Percentiles rank a stretch among this genome's conserved stretches.
These are phyloP conservation scores for Leishmania turanica DNA, from an alignment of 208 protist species.

Conservation along the genomic window DNA sequence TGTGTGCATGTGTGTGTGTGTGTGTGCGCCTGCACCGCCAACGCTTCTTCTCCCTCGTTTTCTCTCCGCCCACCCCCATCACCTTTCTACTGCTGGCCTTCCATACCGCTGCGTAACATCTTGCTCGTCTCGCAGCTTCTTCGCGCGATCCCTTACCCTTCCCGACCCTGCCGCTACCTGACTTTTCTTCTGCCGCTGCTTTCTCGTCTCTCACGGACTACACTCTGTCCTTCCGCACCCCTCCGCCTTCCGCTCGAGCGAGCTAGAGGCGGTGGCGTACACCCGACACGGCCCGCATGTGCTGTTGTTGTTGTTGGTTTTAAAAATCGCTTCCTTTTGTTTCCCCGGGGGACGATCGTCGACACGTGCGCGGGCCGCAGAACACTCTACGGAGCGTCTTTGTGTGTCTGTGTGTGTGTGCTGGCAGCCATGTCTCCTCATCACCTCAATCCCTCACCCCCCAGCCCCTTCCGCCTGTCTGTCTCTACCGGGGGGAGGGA, in stretches of 20 bases:
- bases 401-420: neutral
- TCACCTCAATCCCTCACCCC: neutral
- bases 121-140: neutral
- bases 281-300: neutral
- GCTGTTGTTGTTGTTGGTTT: too few species aligned
- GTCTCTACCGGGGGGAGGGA: too few species aligned
- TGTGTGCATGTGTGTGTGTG: too few species aligned
- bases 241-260: neutral
- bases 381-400: neutral
- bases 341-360: neutral
- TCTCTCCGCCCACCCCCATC: too few species aligned
- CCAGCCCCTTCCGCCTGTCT: too few species aligned
- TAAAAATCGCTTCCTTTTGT: neutral
- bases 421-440: neutral
- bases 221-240: neutral
- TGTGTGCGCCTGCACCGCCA: too few species aligned
- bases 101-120: neutral
- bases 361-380: neutral
- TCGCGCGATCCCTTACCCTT: neutral
- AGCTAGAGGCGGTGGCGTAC: neutral
- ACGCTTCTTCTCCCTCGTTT: too few species aligned
- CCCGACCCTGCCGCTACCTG: neutral
- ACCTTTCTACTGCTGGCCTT: neutral
- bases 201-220: neutral
- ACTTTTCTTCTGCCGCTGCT: neutral